These are phyloP conservation scores for Trichoderma simmonsii DNA, from an alignment of 2,329 filamentous ascomycete species.

Conservation along the genomic window DNA sequence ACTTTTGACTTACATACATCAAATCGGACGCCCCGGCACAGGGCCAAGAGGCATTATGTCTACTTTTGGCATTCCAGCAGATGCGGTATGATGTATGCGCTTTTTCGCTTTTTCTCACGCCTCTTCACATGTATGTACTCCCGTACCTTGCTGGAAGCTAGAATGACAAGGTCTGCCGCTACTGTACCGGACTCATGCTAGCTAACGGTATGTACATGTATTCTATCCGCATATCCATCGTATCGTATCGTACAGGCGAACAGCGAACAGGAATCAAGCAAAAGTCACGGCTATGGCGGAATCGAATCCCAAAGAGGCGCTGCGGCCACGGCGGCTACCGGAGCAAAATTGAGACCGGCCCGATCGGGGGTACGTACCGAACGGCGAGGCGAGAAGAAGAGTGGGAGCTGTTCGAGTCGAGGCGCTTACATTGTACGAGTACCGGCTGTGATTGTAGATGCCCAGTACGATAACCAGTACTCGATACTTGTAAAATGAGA, in stretches of 20 bases:
- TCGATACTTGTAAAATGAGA: neutral
- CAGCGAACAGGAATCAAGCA: neutral
- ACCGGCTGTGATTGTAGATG: neutral
- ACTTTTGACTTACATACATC: neutral
- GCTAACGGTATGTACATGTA: neutral
- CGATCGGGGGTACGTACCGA: conserved; percentile 15
- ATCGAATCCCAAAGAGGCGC: neutral
- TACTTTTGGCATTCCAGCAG: conserved; percentile 6
- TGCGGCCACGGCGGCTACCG: conserved; percentile 14
- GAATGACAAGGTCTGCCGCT: neutral
- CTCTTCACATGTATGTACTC: neutral
- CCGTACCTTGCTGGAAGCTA: neutral
- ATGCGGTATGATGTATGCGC: neutral
- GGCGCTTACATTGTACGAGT: neutral
- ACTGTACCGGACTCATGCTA: neutral
- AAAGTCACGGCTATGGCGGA: conserved; percentile 8
- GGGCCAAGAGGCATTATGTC: conserved; percentile 4
- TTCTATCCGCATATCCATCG: neutral
- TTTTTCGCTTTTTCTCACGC: neutral
- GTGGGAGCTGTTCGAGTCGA: neutral
- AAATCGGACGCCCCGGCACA: conserved; percentile 6
- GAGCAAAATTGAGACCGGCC: conserved; percentile 14
- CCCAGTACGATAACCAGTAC: neutral
- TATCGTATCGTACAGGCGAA: neutral
- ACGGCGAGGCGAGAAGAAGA: neutral